phyloP scores from a whole-genome alignment of 257 asterid genomes.

The Solanum habrochaites region DNA sequence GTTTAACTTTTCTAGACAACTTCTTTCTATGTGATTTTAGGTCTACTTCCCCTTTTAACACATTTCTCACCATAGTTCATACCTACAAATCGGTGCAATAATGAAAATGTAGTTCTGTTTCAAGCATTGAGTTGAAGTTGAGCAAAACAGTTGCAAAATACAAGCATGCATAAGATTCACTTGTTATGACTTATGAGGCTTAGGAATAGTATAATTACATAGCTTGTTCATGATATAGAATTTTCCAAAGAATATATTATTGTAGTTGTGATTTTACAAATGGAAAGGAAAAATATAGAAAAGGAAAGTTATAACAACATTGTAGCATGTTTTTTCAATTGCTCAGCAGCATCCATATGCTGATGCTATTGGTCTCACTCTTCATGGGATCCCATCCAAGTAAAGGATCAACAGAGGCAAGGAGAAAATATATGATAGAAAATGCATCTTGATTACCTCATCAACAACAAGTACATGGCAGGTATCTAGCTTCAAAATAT shows the following conservation, averaged over 20 bases:
- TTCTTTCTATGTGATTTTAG: neutral
- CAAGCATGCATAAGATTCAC: neutral
- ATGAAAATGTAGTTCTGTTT: neutral
- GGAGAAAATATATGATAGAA: neutral
- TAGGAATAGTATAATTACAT: neutral
- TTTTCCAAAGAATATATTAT: neutral
- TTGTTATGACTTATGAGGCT: neutral
- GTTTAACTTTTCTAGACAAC: neutral
- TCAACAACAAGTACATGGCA: slow-evolving; percentile 83
- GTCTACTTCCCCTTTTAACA: neutral
- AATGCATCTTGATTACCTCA: slow-evolving; percentile 47
- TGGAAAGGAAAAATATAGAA: neutral
- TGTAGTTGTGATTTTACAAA: neutral
- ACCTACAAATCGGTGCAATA: neutral
- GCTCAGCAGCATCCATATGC: neutral
- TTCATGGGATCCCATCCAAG: neutral
- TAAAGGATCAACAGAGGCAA: neutral
- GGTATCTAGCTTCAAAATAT: slow-evolving; percentile 56
- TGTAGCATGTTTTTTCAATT: neutral
- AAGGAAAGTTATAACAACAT: neutral
- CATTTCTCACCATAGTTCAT: neutral
- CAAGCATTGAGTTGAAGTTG: neutral
- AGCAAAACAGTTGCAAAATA: neutral
- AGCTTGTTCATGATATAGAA: neutral
- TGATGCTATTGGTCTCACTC: neutral